phyloP scores from a whole-genome alignment of 1,139 yeast species.

The Suhomyces maxii region DNA sequence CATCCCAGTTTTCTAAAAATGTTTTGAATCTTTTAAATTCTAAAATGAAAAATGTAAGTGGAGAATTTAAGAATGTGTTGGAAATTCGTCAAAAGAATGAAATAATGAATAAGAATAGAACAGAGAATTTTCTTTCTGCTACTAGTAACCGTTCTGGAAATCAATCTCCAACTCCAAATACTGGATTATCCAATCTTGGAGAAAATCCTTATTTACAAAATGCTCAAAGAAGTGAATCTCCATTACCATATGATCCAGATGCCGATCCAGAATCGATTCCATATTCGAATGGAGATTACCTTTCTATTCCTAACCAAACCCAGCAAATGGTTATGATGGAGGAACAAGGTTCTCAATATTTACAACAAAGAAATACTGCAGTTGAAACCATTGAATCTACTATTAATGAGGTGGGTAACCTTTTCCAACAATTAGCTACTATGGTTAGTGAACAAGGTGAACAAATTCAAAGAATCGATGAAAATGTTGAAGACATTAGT shows the following conservation, averaged over 20 bases:
- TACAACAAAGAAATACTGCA: constrained; percentile 83
- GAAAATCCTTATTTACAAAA: constrained; percentile 45
- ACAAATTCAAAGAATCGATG: constrained; percentile 91
- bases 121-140: constrained; percentile 75
- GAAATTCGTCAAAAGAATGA: constrained; percentile 87
- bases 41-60: constrained; percentile 87
- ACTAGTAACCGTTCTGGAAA: constrained; percentile 33
- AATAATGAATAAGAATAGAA: constrained; percentile 74
- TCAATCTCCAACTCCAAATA: constrained; percentile 29
- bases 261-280: constrained; percentile 33
- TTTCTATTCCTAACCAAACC: constrained; percentile 72
- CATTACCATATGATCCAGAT: constrained; percentile 34
- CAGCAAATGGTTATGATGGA: constrained; percentile 73
- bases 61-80: constrained; percentile 84
- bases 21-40: constrained; percentile 85
- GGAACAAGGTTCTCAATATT: constrained; percentile 72
- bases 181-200: constrained; percentile 23
- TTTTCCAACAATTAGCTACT: constrained; percentile 91
- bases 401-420: constrained; percentile 92
- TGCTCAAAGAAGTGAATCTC: constrained; percentile 18
- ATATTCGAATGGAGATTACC: constrained; percentile 37
- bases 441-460: constrained; percentile 99
- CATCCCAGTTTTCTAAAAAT: constrained; percentile 74
- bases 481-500: constrained; percentile 90
- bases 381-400: constrained; percentile 96